Base-by-base conservation (phyloP, 805 yeast species). In the Cyberlindnera sargentensis region DNA sequence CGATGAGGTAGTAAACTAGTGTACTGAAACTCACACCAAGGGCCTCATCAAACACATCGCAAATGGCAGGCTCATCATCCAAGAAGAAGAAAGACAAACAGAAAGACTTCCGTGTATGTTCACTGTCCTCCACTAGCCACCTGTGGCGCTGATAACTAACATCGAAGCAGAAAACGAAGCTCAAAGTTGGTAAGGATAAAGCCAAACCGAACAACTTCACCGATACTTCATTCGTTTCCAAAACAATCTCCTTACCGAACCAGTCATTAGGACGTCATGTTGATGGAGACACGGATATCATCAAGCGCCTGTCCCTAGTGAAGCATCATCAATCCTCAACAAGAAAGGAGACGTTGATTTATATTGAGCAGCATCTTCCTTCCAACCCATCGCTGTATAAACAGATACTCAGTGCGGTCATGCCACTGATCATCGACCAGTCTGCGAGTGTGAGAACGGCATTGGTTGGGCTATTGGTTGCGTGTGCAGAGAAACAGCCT, bases 121-220 rank as follows among this genome's bases (percentile, higher is more conserved):
- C 20, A 4, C 20, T 8, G 29, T 38, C 20, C 20, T 15, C 20
- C 20, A 15, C 20, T 15, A 15, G 20, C 2, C 2, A 9, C 33
- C 7, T n/a, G 33, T 31, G 33, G 33, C 33, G 33, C 6, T 15
- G 20, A 15, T 15, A 15, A 15, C 20, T 15, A 15, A 15, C 20
- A 15, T 15, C 20, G 20, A 15, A 28, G 10, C 54, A 68, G 56
- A 88, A 88, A 62, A 71, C 79, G 46, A 91, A 87, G 68, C 74
- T 93, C 41, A 83, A 75, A 56, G 97, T 93, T 31, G 99, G 99
- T 44, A 93, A 93, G 63, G 69, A 83, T 3, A 76, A 78, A 20
- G 78, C 80, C 5, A 78, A 77, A 49, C 79, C 89, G 5, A 76
- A 79, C 20, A 87, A 88, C 58, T 77, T 73, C 45, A 93, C 99